A percentile compares a stretch with the other conserved stretches of the same genome.
Evolutionary conservation across 805 yeast genomes (phyloP).

Genomic region (Zygosaccharomyces gambellarensis): DNA sequence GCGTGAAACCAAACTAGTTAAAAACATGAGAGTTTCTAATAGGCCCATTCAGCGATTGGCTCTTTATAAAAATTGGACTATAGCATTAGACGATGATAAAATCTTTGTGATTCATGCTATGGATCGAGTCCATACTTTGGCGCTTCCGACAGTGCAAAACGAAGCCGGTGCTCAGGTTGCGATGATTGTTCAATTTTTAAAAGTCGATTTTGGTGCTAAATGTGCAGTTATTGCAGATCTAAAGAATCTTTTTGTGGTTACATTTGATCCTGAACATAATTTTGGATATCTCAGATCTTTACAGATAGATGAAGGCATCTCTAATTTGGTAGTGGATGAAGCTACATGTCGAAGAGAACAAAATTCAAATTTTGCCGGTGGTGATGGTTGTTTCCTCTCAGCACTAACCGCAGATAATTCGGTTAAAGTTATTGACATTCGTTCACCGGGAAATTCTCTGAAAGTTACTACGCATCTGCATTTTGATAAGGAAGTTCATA

Average conservation of each 20-base stretch:
- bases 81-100: constrained; percentile 23
- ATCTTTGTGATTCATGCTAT: constrained; percentile 25
- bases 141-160: constrained; percentile 14
- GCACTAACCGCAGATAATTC: constrained; percentile 22
- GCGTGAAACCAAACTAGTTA: constrained; percentile 26
- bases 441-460: constrained; percentile 20
- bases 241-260: constrained; percentile 18
- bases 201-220: constrained; percentile 34
- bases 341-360: constrained; percentile 27
- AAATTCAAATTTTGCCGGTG: constrained; percentile 28
- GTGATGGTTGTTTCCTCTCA: constrained; percentile 34
- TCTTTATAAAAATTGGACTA: constrained; percentile 23
- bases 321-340: constrained; percentile 28
- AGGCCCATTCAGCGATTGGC: constrained; percentile 21
- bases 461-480: constrained; percentile 18
- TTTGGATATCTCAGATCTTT: constrained; percentile 23
- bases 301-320: constrained; percentile 16
- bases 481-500: constrained; percentile 26
- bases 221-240: constrained; percentile 22
- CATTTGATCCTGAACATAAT: constrained; percentile 22
- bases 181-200: constrained; percentile 21
- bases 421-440: constrained; percentile 24
- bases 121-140: constrained; percentile 16
- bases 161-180: constrained; percentile 6
- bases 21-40: constrained; percentile 19